Evolutionary conservation across 108 stramenopile genomes (phyloP), one percentile per base, ranked within the genome.

Genomic region (Conticribra guillardii): DNA sequence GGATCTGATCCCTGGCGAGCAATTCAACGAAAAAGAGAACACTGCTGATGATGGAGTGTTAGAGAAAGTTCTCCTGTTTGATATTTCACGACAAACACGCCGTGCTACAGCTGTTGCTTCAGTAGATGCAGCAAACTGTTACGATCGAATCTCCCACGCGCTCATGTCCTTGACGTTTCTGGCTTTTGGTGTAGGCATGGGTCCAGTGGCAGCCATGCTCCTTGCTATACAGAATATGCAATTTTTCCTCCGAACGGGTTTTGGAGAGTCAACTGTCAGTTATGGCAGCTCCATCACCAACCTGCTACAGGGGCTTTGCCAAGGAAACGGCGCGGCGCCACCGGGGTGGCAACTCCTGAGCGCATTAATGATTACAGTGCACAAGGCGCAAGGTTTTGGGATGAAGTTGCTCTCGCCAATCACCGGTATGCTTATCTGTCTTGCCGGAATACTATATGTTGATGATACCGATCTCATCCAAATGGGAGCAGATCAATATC

Each of bases 261-360:
- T 66, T 28, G 76, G 76, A 0, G 63, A 71, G 22, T 78, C 76
- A 1, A 14, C 14, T 1, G 3, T 22, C 3, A 58, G 18, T 27
- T 50, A 34, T 22, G 66, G 65, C 4, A 56, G 66, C 9, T 16
- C 4, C 0, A 15, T 14, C 0, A 56, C 55, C 0, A 55, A 14
- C 0, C 54, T 56, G 22, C 34, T 32, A 4, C 77, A 79, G 14
- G 77, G 77, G 0, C 48, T 72, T 2, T 64, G 62, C 15, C 71
- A 79, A 60, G 77, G 71, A 0, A 72, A 71, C 48, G 34, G 64
- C 0, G 77, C 64, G 0, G 64, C 77, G 1, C 71, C 77, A 0
- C 47, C 71, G 0, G 34, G 47, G 2, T 66, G 77, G 77, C 14
- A 33, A 18, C n/a, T 55, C 4, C 3, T 60, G 3, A 51, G 54